These are phyloP conservation scores for Detonula confervacea DNA, from an alignment of 352 stramenopile species.

Conservation along the genomic window DNA sequence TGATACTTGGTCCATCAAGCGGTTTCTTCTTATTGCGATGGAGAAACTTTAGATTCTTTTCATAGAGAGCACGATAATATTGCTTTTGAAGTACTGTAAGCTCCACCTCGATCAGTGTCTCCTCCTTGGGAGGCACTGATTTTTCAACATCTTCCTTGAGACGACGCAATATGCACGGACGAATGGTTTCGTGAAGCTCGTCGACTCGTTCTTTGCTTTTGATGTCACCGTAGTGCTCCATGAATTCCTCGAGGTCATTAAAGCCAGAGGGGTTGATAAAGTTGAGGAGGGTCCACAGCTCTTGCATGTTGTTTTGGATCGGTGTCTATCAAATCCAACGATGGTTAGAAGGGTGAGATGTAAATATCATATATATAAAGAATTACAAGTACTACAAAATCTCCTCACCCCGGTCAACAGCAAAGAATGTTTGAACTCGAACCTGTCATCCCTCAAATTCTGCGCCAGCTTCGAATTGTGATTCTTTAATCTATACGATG, in stretches of 20 bases:
- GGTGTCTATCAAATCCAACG: constrained; percentile 14
- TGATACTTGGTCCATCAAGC: constrained; percentile 90
- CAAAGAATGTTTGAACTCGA: constrained; percentile 86
- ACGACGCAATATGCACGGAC: constrained; percentile 96
- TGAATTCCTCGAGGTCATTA: constrained; percentile 90
- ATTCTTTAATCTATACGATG: too few relatives aligned
- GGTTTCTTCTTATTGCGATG: constrained; percentile 86
- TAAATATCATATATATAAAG: background rate
- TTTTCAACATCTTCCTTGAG: constrained; percentile 99
- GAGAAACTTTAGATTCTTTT: constrained; percentile 98
- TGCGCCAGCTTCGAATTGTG: constrained; percentile 82
- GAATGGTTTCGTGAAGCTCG: constrained; percentile 91
- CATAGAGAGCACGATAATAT: constrained; percentile 99
- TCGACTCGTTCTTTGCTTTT: constrained; percentile 85
- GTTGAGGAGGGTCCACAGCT: constrained; percentile 99
- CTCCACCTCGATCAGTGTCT: constrained; percentile 94
- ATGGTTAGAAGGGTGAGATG: background rate
- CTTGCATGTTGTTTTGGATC: constrained; percentile 97
- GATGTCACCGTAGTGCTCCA: constrained; percentile 94
- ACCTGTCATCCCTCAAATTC: constrained; percentile 72
- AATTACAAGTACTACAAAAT: constrained; percentile 1
- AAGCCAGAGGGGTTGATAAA: constrained; percentile 98
- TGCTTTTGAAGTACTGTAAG: constrained; percentile 98
- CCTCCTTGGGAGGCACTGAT: constrained; percentile 89
- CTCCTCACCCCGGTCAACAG: constrained; percentile 90